Evolutionary conservation across 2,329 filamentous ascomycete species (phyloP), one percentile per base, ranked within the genome.

Genomic region (Grosmannia penicillata): DNA sequence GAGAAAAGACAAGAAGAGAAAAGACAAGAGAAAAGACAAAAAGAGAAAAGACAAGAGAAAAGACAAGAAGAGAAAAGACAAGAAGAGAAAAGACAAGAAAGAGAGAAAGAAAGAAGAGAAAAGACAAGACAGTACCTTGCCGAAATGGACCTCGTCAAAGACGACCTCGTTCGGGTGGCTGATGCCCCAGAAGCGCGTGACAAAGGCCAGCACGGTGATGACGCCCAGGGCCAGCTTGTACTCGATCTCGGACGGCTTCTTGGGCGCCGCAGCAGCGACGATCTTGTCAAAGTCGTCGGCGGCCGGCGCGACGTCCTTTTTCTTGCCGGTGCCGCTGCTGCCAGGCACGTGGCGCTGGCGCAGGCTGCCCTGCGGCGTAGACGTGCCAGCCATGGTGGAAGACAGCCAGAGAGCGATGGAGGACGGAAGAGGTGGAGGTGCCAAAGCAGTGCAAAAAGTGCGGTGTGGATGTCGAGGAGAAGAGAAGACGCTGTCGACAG

Each of bases 131-230:
- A 30, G 43, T 68, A 95, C 89, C 82, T 98, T 98, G 65, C 91
- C 91, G 60, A 98, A 98, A 63, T 98, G 91, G 41, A 98, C 91
- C 62, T 98, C 91, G 56, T 98, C 91, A 55, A 98, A 98, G 36
- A 98, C 91, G 40, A 98, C 91, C 65, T 96, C 82, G 55, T 93
- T 79, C 14, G 91, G 91, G 60, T 95, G 87, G 56, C 72, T 84
- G 57, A 98, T 95, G 45, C 86, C 87, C 75, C 82, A 96, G 68
- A 98, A 98, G 45, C 91, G 74, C 34, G 91, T 96, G 45, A 86
- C 54, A 54, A 98, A 96, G 36, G 85, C 89, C 48, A 95, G 63
- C 22, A 75, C 52, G 2, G 89, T 96, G 54, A 94, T 78, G 48
- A 94, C 56, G 24, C 61, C 59, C 43, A 95, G 71, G 44, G 76